These are phyloP conservation scores for Corchorus capsularis DNA, from an alignment of 345 rosid species.

Conservation along the genomic window DNA sequence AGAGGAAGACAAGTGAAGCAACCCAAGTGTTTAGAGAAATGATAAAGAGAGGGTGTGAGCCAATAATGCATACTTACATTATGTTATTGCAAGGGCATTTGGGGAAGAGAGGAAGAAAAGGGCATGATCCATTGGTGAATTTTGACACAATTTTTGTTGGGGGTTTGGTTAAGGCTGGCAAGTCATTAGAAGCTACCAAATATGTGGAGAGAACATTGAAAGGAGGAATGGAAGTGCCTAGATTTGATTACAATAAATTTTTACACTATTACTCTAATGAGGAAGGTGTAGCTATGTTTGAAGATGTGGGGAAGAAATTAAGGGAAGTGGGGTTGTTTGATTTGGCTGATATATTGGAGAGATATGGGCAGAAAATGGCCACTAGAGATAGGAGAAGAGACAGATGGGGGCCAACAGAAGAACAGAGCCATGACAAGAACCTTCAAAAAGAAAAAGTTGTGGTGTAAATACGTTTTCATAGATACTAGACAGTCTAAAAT, in stretches of 20 bases:
- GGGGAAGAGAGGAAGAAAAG: conserved; percentile 91
- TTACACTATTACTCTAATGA: conserved; percentile 76
- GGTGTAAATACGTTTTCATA: not conserved
- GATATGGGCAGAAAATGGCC: conserved; percentile 87
- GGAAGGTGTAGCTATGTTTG: conserved; percentile 74
- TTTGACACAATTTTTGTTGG: conserved; percentile 87
- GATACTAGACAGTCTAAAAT: too few species aligned
- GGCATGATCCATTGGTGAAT: conserved; percentile 65
- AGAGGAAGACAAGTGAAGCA: conserved; percentile 66
- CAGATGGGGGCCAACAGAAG: conserved; percentile 24
- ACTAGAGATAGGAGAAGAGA: conserved; percentile 78
- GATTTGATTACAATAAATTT: conserved; percentile 84
- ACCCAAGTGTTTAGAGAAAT: conserved; percentile 77
- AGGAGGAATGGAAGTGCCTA: conserved; percentile 74
- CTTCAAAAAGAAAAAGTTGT: not conserved
- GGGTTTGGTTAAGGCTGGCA: conserved; percentile 87
- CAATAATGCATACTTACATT: conserved; percentile 84
- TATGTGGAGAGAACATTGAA: conserved; percentile 70
- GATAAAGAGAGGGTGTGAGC: conserved; percentile 83
- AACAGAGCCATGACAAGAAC: conserved; percentile 11
- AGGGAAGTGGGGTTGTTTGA: conserved; percentile 69
- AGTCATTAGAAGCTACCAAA: conserved; percentile 69
- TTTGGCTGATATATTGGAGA: conserved; percentile 78
- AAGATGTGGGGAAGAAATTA: conserved; percentile 63
- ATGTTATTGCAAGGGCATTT: conserved; percentile 88